These are phyloP conservation scores for Claviceps arundinis DNA, from an alignment of 2,329 filamentous ascomycete genomes.

Conservation along the genomic window DNA sequence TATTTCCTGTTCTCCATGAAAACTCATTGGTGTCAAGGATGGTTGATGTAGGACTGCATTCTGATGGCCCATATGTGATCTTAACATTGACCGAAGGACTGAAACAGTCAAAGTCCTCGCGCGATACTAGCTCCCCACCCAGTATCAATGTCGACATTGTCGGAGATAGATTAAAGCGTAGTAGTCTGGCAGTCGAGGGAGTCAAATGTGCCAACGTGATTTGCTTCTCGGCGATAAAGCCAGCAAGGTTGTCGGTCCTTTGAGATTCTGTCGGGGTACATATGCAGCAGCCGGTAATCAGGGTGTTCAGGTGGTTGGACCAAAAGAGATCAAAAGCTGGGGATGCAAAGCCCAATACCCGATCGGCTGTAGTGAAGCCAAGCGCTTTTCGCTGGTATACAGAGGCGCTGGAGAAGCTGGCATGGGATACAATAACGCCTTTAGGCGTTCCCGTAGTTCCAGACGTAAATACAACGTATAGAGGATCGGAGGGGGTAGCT, in stretches of 20 bases:
- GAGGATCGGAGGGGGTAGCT: neutral
- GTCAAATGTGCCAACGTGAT: neutral
- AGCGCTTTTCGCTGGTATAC: conserved; percentile 18
- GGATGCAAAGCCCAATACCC: conserved; percentile 18
- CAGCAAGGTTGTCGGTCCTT: neutral
- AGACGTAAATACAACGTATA: neutral
- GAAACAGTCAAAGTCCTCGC: conserved; percentile 2
- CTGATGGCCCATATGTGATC: conserved; percentile 12
- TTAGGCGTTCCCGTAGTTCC: neutral
- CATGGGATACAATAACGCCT: neutral
- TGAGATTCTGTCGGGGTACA: conserved; percentile 6
- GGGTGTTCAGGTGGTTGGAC: conserved; percentile 1
- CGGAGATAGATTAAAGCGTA: neutral
- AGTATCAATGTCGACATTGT: neutral
- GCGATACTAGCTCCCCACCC: conserved; percentile 7
- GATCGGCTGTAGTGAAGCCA: conserved; percentile 8
- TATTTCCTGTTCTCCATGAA: neutral
- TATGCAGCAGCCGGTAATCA: conserved; percentile 3
- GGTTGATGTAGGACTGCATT: conserved; percentile 7
- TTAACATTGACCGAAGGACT: conserved; percentile 5
- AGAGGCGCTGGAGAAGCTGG: neutral
- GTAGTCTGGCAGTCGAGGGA: neutral
- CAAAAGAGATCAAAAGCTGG: conserved; percentile 6
- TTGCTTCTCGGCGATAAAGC: neutral
- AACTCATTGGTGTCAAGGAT: neutral